These are phyloP conservation scores for Astrothelium macrocarpum DNA, from an alignment of 495 filamentous ascomycete genomes.

Conservation along the genomic window DNA sequence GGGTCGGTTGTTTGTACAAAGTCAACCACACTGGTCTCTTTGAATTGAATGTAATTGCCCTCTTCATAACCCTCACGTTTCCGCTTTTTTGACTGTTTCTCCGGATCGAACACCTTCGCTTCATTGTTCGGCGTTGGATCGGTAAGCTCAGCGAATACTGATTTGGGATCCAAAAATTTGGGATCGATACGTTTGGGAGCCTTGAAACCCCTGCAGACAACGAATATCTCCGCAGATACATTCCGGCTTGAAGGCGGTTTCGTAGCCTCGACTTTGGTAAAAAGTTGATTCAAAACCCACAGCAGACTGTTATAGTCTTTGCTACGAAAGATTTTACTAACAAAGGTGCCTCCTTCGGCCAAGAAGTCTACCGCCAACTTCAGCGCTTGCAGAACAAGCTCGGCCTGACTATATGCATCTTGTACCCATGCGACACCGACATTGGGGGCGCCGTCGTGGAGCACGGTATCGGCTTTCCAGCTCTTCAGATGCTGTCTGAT, in stretches of 20 bases:
- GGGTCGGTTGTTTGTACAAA: conserved; percentile 94
- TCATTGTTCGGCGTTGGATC: conserved; percentile 90
- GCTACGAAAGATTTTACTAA: conserved; percentile 96
- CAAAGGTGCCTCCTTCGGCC: conserved; percentile 80
- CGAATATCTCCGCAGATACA: conserved; percentile 96
- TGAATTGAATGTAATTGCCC: conserved; percentile 86
- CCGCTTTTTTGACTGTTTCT: conserved; percentile 69
- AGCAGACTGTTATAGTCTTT: conserved; percentile 93
- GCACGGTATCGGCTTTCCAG: conserved; percentile 95
- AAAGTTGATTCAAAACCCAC: conserved; percentile 97
- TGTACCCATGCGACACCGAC: conserved; percentile 98
- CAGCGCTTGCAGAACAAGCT: conserved; percentile 82
- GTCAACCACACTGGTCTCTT: conserved; percentile 75
- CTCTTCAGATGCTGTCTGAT: conserved; percentile 85
- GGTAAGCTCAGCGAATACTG: conserved; percentile 90
- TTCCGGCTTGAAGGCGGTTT: conserved; percentile 94
- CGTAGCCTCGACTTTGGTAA: conserved; percentile 87
- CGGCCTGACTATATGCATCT: conserved; percentile 95
- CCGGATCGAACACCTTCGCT: conserved; percentile 94
- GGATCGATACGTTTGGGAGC: conserved; percentile 90
- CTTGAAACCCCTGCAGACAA: conserved; percentile 88
- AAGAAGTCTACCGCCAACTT: conserved; percentile 93
- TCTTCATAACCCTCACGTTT: conserved; percentile 97
- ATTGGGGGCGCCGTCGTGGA: conserved; percentile 97
- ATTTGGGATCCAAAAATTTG: conserved; percentile 77